These are phyloP conservation scores for Talaromyces sp. DNA, from an alignment of 2,329 filamentous ascomycete species.

Conservation along the genomic window DNA sequence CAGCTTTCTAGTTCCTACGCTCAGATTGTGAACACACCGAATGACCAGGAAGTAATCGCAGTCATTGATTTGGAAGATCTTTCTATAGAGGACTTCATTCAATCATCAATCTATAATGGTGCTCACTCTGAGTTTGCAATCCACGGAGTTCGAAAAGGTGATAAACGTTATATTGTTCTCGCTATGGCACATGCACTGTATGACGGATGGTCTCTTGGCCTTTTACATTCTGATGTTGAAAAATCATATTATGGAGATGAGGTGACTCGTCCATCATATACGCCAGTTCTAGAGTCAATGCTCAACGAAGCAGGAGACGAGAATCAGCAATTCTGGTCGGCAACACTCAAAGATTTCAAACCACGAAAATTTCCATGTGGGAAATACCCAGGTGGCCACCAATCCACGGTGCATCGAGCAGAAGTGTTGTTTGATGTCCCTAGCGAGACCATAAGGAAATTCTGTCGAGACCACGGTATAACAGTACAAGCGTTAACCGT, in stretches of 20 bases:
- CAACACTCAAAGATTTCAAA: conserved; percentile 55
- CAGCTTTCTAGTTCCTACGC: conserved; percentile 52
- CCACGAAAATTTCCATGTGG: conserved; percentile 37
- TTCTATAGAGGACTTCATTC: conserved; percentile 19
- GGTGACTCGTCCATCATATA: conserved; percentile 44
- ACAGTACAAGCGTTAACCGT: conserved; percentile 73
- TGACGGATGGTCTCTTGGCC: conserved; percentile 74
- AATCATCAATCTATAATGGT: conserved; percentile 14
- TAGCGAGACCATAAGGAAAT: conserved; percentile 43
- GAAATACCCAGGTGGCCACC: conserved; percentile 14
- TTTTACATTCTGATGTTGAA: conserved; percentile 67
- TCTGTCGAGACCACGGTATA: conserved; percentile 63
- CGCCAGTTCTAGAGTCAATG: conserved; percentile 52
- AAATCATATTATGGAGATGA: conserved; percentile 54
- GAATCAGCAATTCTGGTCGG: conserved; percentile 64
- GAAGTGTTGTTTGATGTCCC: conserved; percentile 29
- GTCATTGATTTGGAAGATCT: conserved; percentile 19
- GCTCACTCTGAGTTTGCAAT: conserved; percentile 32
- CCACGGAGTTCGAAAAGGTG: conserved; percentile 30
- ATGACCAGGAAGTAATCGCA: conserved; percentile 31
- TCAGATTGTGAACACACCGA: conserved; percentile 45
- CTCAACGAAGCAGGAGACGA: conserved; percentile 44
- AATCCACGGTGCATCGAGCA: conserved; percentile 23
- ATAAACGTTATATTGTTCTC: conserved; percentile 49
- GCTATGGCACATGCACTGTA: conserved; percentile 84